A percentile compares a stretch with the other conserved stretches of the same genome.
Conservation (phyloP, 495 filamentous ascomycete species). For the Cladorrhinum samala region DNA sequence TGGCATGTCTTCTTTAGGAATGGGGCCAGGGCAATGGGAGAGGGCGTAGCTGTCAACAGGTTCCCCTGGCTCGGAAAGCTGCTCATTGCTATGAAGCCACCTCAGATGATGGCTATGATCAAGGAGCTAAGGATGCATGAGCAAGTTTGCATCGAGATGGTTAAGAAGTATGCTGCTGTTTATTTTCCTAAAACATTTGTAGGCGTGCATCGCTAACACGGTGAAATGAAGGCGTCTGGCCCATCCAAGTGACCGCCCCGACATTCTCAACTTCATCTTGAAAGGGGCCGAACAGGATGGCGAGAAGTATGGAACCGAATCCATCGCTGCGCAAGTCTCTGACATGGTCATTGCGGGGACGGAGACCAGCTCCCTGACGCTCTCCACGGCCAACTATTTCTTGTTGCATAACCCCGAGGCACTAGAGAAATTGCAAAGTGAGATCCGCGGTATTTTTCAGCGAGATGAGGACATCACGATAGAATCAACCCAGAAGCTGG, state of each 20-base stretch:
- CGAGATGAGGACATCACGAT: conserved; percentile 30
- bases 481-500: conserved; percentile 19
- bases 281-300: conserved; percentile 13
- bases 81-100: conserved; percentile 8
- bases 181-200: neutral
- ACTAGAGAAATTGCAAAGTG: conserved; percentile 27
- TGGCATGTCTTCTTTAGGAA: conserved; percentile 40
- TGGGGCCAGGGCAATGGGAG: conserved; percentile 25
- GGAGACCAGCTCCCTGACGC: conserved; percentile 41
- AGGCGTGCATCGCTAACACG: neutral
- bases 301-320: conserved; percentile 9
- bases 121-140: conserved; percentile 14
- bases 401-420: conserved; percentile 25
- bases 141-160: conserved; percentile 8
- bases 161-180: conserved; percentile 16
- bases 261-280: conserved; percentile 20
- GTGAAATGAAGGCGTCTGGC: conserved; percentile 6
- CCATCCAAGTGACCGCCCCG: conserved; percentile 11
- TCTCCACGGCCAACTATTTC: conserved; percentile 35
- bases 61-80: conserved; percentile 1
- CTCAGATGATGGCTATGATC: conserved; percentile 12
- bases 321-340: conserved; percentile 22
- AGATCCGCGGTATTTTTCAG: conserved; percentile 36
- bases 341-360: conserved; percentile 37
- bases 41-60: conserved; percentile 3